phyloP scores from a whole-genome alignment of 1,139 yeast genomes.

The Magnusiomyces ingens region DNA sequence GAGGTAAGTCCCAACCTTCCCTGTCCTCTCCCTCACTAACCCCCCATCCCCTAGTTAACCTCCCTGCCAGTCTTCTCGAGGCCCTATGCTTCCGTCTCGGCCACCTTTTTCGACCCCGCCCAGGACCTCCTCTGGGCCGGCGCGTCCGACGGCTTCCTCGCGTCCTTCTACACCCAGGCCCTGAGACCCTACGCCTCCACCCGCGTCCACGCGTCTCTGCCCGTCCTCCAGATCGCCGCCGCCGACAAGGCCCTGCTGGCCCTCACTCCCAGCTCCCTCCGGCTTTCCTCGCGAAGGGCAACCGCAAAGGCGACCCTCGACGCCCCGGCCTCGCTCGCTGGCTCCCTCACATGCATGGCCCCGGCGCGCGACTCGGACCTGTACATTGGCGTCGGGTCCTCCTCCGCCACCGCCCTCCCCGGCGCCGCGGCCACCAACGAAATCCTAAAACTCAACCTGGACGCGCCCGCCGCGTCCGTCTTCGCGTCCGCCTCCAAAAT shows the following conservation, averaged over 20 bases:
- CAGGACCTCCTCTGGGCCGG: conserved; percentile 66
- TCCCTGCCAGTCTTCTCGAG: conserved; percentile 21
- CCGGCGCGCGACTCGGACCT: conserved; percentile 34
- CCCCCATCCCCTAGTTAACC: conserved; percentile 25
- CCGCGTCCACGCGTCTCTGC: conserved; percentile 25
- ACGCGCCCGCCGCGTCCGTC: conserved; percentile 30
- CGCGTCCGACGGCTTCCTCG: conserved; percentile 48
- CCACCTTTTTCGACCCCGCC: conserved; percentile 29
- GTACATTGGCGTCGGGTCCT: conserved; percentile 28
- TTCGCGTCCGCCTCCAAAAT: not conserved
- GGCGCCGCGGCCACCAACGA: conserved; percentile 41
- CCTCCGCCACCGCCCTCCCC: no score
- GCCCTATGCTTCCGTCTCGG: conserved; percentile 22
- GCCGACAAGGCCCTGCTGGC: conserved; percentile 32
- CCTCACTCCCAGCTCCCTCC: conserved; percentile 29
- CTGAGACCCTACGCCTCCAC: conserved; percentile 41
- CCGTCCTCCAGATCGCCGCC: conserved; percentile 31
- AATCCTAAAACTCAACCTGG: conserved; percentile 54
- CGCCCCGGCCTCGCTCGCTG: conserved; percentile 25
- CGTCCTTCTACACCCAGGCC: conserved; percentile 41
- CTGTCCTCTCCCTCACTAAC: conserved; percentile 13
- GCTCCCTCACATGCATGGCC: conserved; percentile 29
- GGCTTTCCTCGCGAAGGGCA: conserved; percentile 35
- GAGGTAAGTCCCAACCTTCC: conserved; percentile 29
- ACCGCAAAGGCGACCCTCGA: conserved; percentile 24